Evolutionary conservation across 495 filamentous ascomycete species (phyloP), one percentile per base, ranked within the genome.

Genomic region (Neurospora sp.): DNA sequence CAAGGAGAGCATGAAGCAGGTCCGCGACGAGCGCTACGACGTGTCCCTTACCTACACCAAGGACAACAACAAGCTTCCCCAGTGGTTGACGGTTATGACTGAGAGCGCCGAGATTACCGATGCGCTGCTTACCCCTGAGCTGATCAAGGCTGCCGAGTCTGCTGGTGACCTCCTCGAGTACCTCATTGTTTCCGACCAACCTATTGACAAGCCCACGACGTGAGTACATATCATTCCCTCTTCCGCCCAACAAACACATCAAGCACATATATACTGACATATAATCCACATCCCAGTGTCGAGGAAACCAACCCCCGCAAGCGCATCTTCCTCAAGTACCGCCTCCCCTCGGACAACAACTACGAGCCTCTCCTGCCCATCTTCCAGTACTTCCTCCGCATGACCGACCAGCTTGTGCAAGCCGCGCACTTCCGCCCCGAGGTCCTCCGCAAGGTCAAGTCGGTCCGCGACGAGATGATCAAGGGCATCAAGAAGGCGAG

Each of bases 41-140:
- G 85, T 97, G 40, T 96, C 92, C 37, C 89, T 99, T 70, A 97
- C 96, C 31, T 89, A 87, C 75, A 97, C 95, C 74, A 95, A 93
- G 84, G 96, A 99, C 75, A 90, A 94, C 81, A 76, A 89, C 37
- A 97, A 94, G 84, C 88, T 98, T 8, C 96, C 96, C n/a, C 81
- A 84, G 72, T 98, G 96, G 96, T 86, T 90, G 17, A 97, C 93
- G 2, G 91, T 97, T 77, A 97, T 99, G 96, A 94, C 88, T 74
- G 96, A 99, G 86, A 97, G 90, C 79, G 94, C 94, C 37, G 96
- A 98, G 81, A 89, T 99, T 75, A 97, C 94, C n/a, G 93, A 98
- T 17, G 84, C 88, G 14, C 81, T 98, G 48, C 85, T 98, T 42
- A 96, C 93, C 37, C 87, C 91, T 39, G 94, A 97, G 74, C 84